These are phyloP conservation scores for Botrytis galanthina DNA, from an alignment of 2,329 filamentous ascomycete species.

Conservation along the genomic window DNA sequence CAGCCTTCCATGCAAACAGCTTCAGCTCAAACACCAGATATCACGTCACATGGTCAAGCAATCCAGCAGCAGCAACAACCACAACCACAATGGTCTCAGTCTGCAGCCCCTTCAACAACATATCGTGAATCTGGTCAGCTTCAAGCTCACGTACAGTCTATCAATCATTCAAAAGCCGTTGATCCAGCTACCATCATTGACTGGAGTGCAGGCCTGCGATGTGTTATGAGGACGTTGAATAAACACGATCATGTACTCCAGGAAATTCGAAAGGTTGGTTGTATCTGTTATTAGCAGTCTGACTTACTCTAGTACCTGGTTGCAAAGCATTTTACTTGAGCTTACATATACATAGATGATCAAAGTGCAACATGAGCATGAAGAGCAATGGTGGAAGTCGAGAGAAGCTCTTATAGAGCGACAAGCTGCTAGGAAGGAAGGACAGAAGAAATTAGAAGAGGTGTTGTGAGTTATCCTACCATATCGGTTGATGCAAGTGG, in stretches of 20 bases:
- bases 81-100: constrained; percentile 14
- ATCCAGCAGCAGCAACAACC: constrained; percentile 27
- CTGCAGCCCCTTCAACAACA: neutral
- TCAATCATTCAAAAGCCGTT: constrained; percentile 26
- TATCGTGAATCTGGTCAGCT: neutral
- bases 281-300: neutral
- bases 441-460: constrained; percentile 52
- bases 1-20: constrained; percentile 26
- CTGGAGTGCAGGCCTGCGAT: constrained; percentile 50
- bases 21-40: constrained; percentile 39
- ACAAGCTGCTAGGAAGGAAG: constrained; percentile 50
- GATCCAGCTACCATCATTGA: constrained; percentile 50
- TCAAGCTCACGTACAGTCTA: neutral
- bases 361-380: constrained; percentile 59
- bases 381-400: constrained; percentile 58
- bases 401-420: constrained; percentile 51
- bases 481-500: neutral
- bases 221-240: constrained; percentile 49
- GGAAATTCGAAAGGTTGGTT: constrained; percentile 42
- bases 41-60: constrained; percentile 30
- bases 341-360: constrained; percentile 49
- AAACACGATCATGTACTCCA: constrained; percentile 45
- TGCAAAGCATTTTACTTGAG: neutral
- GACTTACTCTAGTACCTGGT: neutral
- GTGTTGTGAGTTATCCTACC: constrained; percentile 47